These are phyloP conservation scores for Croton laevigatus DNA, from an alignment of 441 rosid genomes.

Conservation along the genomic window DNA sequence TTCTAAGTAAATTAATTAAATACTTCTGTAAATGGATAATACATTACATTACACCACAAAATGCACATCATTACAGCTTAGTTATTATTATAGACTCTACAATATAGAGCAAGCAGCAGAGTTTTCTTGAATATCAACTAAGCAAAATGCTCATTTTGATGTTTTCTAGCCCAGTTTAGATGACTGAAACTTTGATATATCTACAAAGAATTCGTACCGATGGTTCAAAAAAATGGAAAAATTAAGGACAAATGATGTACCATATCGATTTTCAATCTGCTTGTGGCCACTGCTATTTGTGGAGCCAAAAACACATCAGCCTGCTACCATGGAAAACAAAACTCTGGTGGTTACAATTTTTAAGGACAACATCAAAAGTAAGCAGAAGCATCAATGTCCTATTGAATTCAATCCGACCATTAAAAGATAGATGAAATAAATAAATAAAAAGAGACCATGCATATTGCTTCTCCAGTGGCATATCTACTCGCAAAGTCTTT, in stretches of 20 bases:
- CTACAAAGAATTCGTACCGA: neutral
- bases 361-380: neutral
- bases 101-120: too few species aligned
- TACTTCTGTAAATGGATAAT: too few species aligned
- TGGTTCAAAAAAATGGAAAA: too few species aligned
- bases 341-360: neutral
- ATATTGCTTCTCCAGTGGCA: constrained; percentile 52
- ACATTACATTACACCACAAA: too few species aligned
- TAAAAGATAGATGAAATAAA: neutral
- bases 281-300: constrained; percentile 38
- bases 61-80: too few species aligned
- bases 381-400: neutral
- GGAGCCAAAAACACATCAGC: constrained; percentile 63
- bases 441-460: constrained; percentile 32
- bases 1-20: too few species aligned
- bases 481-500: constrained; percentile 33
- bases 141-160: neutral
- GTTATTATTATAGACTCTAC: too few species aligned
- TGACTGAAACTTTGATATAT: neutral
- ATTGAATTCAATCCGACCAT: neutral
- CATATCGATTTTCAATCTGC: constrained; percentile 43
- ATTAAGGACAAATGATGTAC: too few species aligned
- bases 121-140: neutral
- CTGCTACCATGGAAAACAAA: constrained; percentile 25
- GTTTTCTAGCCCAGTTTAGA: too few species aligned